Evolutionary conservation across 2,329 filamentous ascomycete species (phyloP), one percentile per base, ranked within the genome.

Genomic region (Moelleriella libera): DNA sequence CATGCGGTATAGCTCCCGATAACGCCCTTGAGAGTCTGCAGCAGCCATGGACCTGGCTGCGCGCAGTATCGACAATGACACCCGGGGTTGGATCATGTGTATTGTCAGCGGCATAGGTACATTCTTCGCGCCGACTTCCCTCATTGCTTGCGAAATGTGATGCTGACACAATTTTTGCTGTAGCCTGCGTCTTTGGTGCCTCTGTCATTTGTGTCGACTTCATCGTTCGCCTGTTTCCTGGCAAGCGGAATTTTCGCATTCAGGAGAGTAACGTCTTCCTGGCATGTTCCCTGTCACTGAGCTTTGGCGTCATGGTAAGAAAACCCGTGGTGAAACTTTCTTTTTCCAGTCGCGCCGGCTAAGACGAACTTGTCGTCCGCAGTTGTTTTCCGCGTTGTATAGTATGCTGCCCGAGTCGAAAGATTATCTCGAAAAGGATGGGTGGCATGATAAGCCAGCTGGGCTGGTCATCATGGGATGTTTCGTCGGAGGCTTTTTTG

Each of bases 341-440:
- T 29, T 21, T 12, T 40, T 21, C n/a, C 31, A 30, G 46, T 28
- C 21, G 31, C 41, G 30, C 39, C 7, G 45, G 31, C 44, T 49
- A n/a, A 44, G 29, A 34, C 9, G 10, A n/a, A 7, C 10, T 12
- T 11, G 30, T 42, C 14, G 37, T 9, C 29, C 28, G 28, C 57
- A 95, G 88, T 76, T 95, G 41, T 96, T 95, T 64, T 95, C 89
- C 37, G 82, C 90, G 1, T 68, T 97, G 31, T 94, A 89, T 63
- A 92, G 82, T 64, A 96, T 97, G 85, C 75, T 97, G 6, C 90
- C 90, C 8, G 88, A 86, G 21, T 82, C 90, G 2, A 88, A 84
- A 59, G 72, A 71, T 40, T 95, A 94, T 59, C 74, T 98, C 4
- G 70, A 75, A 50, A 72, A 80, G 47, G 83, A 80, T 46, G 82